phyloP scores from a whole-genome alignment of 768 basidiomycete genomes.

The Leccinellum luteum region DNA sequence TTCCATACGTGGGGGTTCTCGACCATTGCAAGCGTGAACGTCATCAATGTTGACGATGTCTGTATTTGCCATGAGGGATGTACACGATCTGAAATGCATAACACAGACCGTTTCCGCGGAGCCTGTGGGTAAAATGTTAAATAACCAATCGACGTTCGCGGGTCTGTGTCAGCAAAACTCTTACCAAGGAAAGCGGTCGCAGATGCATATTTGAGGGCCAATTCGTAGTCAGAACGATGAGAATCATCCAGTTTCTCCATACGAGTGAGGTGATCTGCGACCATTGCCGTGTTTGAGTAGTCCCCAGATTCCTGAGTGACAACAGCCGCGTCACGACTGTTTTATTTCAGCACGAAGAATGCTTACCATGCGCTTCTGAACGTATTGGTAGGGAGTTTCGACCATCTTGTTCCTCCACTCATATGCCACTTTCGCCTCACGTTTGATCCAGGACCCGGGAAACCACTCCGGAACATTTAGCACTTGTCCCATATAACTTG shows the following conservation, averaged over 20 bases:
- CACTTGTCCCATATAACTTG: not conserved
- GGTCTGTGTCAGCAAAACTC: not conserved
- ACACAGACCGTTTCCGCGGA: not conserved
- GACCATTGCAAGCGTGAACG: not conserved
- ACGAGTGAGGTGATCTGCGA: not conserved
- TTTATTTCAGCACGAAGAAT: not conserved
- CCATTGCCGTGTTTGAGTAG: not conserved
- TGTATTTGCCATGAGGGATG: not conserved
- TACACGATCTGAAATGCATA: not conserved
- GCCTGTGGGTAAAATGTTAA: not conserved
- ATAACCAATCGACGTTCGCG: not conserved
- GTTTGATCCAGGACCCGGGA: constrained; percentile 8
- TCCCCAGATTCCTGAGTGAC: not conserved
- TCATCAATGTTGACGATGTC: not conserved
- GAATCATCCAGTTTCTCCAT: not conserved
- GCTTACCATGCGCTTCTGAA: not conserved
- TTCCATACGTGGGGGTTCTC: not conserved
- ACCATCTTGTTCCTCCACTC: not conserved
- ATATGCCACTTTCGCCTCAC: not conserved
- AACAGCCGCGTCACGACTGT: not conserved
- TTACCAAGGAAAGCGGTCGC: not conserved
- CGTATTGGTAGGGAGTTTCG: constrained; percentile 1
- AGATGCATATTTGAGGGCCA: not conserved
- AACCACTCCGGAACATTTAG: not conserved
- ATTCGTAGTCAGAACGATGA: not conserved